These are phyloP conservation scores for Tephrocybe sp. DNA, from an alignment of 768 basidiomycete species.

Conservation along the genomic window DNA sequence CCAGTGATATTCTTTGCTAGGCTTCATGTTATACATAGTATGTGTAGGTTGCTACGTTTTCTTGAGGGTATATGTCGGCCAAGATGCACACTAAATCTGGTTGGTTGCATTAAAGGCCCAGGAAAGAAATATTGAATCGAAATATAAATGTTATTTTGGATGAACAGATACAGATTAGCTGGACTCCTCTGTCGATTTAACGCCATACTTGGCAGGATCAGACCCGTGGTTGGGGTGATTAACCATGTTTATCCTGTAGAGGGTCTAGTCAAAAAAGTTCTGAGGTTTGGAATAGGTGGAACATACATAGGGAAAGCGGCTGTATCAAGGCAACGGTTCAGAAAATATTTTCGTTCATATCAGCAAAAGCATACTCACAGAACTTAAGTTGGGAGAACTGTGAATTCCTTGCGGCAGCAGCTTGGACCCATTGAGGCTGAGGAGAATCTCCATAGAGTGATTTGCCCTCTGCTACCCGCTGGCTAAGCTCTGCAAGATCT, in stretches of 20 bases:
- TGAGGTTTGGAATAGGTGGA: neutral
- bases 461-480: slow-evolving; percentile 73
- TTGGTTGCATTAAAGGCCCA: too few relatives aligned
- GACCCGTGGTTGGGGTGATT: slow-evolving; percentile 87
- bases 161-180: slow-evolving; percentile 3
- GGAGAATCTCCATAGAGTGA: slow-evolving; percentile 83
- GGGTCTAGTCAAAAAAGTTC: slow-evolving; percentile 5
- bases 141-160: neutral
- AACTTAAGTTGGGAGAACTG: slow-evolving; percentile 94
- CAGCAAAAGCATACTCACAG: slow-evolving; percentile 44
- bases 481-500: slow-evolving; percentile 77
- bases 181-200: slow-evolving; percentile 25
- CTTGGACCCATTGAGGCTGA: slow-evolving; percentile 85
- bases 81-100: too few relatives aligned
- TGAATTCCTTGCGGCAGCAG: slow-evolving; percentile 83
- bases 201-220: slow-evolving; percentile 77
- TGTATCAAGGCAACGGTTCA: slow-evolving; percentile 21
- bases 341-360: slow-evolving; percentile 7
- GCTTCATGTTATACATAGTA: too few relatives aligned
- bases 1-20: neutral
- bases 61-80: too few relatives aligned
- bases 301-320: slow-evolving; percentile 77
- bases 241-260: slow-evolving; percentile 87
- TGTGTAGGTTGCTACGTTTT: too few relatives aligned
- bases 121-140: neutral